A percentile compares a stretch with the other conserved stretches of the same genome.
phyloP scores from a whole-genome alignment of 768 basidiomycete species.

The Suillus fuscotomentosus region DNA sequence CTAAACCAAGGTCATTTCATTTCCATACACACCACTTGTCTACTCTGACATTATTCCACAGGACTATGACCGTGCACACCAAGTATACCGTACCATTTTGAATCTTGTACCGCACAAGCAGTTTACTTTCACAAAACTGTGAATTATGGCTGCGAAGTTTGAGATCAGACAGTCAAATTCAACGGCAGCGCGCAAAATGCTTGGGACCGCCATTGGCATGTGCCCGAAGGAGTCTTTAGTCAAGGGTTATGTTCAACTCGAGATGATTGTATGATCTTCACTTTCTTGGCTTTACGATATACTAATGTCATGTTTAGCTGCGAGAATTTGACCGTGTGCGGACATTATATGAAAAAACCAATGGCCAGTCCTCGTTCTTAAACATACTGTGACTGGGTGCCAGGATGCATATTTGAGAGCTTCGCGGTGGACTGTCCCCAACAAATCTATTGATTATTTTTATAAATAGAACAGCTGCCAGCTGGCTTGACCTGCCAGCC shows the following conservation, averaged over 20 bases:
- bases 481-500: too few species aligned
- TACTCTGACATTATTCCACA: constrained; percentile 27
- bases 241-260: constrained; percentile 94
- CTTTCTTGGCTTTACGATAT: too few species aligned
- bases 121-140: constrained; percentile 97
- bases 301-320: too few species aligned
- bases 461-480: too few species aligned
- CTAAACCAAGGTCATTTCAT: constrained; percentile 72
- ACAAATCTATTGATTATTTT: too few species aligned
- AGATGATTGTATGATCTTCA: constrained; percentile 67
- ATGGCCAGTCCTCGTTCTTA: too few species aligned
- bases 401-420: too few species aligned
- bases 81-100: constrained; percentile 90
- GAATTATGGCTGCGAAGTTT: constrained; percentile 93
- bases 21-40: not conserved
- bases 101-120: constrained; percentile 91
- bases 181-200: constrained; percentile 79
- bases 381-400: too few species aligned
- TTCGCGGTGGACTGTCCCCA: too few species aligned
- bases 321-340: too few species aligned
- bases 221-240: constrained; percentile 94
- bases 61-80: constrained; percentile 83
- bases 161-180: constrained; percentile 85
- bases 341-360: too few species aligned
- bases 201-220: constrained; percentile 92